Evolutionary conservation across 495 filamentous ascomycete genomes (phyloP).

Genomic region (Neurospora discreta): DNA sequence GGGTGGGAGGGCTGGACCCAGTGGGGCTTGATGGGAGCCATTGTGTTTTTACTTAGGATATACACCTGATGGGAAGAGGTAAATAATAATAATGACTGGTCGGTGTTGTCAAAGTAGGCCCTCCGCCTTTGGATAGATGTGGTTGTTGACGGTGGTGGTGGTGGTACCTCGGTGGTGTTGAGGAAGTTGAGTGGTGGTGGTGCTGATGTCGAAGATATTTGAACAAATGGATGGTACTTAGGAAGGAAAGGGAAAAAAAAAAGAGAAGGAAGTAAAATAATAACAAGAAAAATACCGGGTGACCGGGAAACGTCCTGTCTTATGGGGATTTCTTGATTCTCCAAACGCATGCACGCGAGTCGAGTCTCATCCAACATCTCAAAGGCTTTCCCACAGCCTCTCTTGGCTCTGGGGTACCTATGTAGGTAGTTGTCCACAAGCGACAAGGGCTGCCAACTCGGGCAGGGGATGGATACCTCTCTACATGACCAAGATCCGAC

Average conservation of each 20-base stretch:
- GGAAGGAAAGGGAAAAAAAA: not conserved
- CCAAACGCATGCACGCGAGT: not conserved
- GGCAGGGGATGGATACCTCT: not conserved
- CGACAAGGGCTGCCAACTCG: not conserved
- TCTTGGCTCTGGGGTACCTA: not conserved
- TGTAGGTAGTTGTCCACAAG: not conserved
- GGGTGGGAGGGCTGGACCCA: slow-evolving; percentile 45
- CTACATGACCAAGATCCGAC: not conserved
- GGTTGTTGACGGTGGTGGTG: not conserved
- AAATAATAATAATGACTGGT: not conserved
- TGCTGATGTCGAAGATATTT: not conserved
- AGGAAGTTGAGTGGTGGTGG: not conserved
- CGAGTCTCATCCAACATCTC: not conserved
- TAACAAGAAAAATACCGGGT: not conserved
- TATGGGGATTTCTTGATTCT: not conserved
- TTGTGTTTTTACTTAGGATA: slow-evolving; percentile 6
- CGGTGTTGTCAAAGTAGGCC: not conserved
- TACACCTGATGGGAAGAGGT: not conserved
- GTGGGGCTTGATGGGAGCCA: slow-evolving; percentile 39
- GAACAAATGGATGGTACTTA: not conserved
- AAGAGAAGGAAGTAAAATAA: not conserved
- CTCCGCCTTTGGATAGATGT: not conserved
- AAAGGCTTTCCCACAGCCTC: not conserved
- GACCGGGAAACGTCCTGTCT: not conserved
- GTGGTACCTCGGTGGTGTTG: not conserved